Conservation (phyloP, 129 eudicot genomes). For the Arctium lappa region DNA sequence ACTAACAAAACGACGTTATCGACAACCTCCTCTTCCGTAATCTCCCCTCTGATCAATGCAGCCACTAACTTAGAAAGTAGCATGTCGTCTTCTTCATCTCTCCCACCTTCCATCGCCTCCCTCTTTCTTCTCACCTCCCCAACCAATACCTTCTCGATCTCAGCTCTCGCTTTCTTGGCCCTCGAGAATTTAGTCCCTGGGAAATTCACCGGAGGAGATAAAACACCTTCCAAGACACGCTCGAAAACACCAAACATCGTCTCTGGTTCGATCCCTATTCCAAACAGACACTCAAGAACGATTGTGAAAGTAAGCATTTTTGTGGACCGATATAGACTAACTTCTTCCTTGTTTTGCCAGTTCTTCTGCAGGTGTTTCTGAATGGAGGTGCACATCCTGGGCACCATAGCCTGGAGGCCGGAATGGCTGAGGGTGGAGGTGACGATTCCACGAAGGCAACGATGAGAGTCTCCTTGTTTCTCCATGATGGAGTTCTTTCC, state of each 20-base stretch:
- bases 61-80: conserved; percentile 52
- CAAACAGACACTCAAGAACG: conserved; percentile 74
- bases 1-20: conserved; percentile 79
- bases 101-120: conserved; percentile 42
- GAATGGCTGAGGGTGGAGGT: conserved; percentile 45
- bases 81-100: conserved; percentile 29
- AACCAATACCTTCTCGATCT: conserved; percentile 52
- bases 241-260: conserved; percentile 51
- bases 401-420: conserved; percentile 57
- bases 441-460: conserved; percentile 57
- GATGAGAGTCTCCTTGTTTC: conserved; percentile 72
- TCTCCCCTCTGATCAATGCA: conserved; percentile 69
- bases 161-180: conserved; percentile 63
- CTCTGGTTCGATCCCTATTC: conserved; percentile 51
- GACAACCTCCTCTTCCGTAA: conserved; percentile 68
- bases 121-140: conserved; percentile 53
- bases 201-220: conserved; percentile 47
- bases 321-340: conserved; percentile 48
- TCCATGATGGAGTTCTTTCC: conserved; percentile 77
- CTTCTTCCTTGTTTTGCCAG: conserved; percentile 39
- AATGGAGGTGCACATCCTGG: conserved; percentile 55
- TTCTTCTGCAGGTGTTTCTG: conserved; percentile 41
- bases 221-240: conserved; percentile 66
- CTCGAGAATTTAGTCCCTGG: conserved; percentile 73
- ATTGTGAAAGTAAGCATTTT: conserved; percentile 62